Conservation (phyloP, 2,329 filamentous ascomycete genomes). For the Raffaelea ambrosiae region DNA sequence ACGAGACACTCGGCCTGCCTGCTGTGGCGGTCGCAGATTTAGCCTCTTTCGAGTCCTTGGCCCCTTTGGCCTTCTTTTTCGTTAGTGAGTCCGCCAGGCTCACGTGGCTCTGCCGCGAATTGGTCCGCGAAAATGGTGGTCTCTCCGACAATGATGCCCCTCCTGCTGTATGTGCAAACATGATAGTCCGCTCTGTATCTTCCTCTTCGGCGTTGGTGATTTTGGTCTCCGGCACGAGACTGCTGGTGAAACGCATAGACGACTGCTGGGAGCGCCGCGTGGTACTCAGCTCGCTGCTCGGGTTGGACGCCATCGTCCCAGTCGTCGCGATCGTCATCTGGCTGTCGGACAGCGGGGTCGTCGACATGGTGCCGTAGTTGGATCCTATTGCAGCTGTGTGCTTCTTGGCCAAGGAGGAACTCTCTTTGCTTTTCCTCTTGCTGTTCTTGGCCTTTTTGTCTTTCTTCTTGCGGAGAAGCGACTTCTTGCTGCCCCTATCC, state of each 20-base stretch:
- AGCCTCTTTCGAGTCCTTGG: background rate
- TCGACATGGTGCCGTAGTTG: constrained; percentile 17
- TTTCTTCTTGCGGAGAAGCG: constrained; percentile 16
- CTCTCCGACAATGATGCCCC: constrained; percentile 23
- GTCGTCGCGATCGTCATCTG: too few species aligned
- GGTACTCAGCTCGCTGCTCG: background rate
- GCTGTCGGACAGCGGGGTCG: background rate
- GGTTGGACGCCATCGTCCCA: too few species aligned
- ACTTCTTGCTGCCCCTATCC: constrained; percentile 24
- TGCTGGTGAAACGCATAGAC: constrained; percentile 59
- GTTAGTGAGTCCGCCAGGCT: constrained; percentile 38
- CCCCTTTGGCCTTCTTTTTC: constrained; percentile 2
- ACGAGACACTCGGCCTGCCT: constrained; percentile 21
- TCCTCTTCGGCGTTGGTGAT: constrained; percentile 59
- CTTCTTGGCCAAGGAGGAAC: constrained; percentile 1
- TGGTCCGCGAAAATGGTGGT: constrained; percentile 32
- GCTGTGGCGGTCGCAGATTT: constrained; percentile 29
- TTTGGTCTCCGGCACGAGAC: constrained; percentile 61
- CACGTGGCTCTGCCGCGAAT: constrained; percentile 32
- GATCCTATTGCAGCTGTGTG: background rate
- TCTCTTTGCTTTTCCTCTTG: too few species aligned
- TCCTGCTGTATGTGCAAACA: constrained; percentile 71
- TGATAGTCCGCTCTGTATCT: constrained; percentile 60
- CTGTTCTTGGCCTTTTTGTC: too few species aligned
- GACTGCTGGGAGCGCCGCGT: constrained; percentile 19